A percentile compares a stretch with the other conserved stretches of the same genome.
Conservation (phyloP, 2,329 filamentous ascomycete species). For the Fusarium sp. region DNA sequence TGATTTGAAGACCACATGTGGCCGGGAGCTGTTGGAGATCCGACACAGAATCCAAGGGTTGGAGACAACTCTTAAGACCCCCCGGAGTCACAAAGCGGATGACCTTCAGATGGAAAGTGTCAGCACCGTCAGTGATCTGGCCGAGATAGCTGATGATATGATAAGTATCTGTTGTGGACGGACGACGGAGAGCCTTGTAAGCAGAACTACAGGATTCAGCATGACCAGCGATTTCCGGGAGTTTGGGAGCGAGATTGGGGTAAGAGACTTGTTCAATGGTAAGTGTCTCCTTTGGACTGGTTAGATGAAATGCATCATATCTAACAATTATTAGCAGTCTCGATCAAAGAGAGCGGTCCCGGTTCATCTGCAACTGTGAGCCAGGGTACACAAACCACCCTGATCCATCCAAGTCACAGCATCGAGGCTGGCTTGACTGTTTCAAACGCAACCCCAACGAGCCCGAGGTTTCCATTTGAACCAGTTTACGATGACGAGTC, state of each 20-base stretch:
- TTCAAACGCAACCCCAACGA: neutral
- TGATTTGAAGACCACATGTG: neutral
- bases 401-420: neutral
- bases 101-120: neutral
- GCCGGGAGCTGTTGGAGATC: neutral
- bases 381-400: neutral
- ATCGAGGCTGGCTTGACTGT: neutral
- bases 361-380: neutral
- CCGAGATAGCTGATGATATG: neutral
- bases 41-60: neutral
- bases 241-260: neutral
- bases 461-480: neutral
- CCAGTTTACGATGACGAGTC: neutral
- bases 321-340: neutral
- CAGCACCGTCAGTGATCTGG: neutral
- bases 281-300: neutral
- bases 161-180: neutral
- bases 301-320: neutral
- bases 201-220: neutral
- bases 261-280: neutral
- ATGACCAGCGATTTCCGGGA: neutral
- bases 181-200: neutral
- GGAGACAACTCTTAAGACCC: neutral
- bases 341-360: neutral
- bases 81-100: neutral